Evolutionary conservation across 305 asterid species (phyloP).

Genomic region (Rubia tinctorum): DNA sequence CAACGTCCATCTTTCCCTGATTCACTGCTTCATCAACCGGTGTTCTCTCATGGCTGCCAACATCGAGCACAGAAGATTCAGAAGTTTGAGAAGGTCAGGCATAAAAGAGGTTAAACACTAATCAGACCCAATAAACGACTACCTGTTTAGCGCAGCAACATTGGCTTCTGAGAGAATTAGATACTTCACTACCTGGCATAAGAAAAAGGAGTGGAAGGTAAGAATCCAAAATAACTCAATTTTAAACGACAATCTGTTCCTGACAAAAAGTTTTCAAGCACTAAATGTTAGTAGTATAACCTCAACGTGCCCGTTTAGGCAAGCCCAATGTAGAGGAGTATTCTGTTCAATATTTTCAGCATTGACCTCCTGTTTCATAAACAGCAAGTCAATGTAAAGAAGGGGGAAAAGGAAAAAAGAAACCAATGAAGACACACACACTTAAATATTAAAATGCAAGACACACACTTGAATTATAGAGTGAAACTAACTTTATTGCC

Average conservation of each 20-base stretch:
- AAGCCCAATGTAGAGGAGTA: constrained; percentile 96
- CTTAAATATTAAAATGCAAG: not conserved
- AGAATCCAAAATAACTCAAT: not conserved
- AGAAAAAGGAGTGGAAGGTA: not conserved
- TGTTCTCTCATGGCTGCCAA: constrained; percentile 74
- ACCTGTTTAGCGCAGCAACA: constrained; percentile 70
- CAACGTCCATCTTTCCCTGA: constrained; percentile 58
- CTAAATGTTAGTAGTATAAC: constrained; percentile 26
- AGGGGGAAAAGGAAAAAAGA: not conserved
- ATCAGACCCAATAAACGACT: not conserved
- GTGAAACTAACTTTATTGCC: not conserved
- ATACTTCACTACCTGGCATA: constrained; percentile 56
- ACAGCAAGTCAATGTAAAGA: constrained; percentile 13
- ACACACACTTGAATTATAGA: not conserved
- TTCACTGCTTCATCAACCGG: constrained; percentile 80
- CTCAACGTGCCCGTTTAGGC: constrained; percentile 84
- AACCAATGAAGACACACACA: not conserved
- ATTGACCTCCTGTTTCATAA: constrained; percentile 68
- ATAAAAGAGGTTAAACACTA: not conserved
- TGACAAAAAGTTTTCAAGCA: not conserved
- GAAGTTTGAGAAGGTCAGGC: not conserved
- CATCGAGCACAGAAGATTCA: constrained; percentile 12
- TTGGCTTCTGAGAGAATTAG: constrained; percentile 77
- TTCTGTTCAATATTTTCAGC: constrained; percentile 74
- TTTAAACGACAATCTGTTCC: not conserved